phyloP scores from a whole-genome alignment of 2,329 filamentous ascomycete species.

The Trichoderma koningii region DNA sequence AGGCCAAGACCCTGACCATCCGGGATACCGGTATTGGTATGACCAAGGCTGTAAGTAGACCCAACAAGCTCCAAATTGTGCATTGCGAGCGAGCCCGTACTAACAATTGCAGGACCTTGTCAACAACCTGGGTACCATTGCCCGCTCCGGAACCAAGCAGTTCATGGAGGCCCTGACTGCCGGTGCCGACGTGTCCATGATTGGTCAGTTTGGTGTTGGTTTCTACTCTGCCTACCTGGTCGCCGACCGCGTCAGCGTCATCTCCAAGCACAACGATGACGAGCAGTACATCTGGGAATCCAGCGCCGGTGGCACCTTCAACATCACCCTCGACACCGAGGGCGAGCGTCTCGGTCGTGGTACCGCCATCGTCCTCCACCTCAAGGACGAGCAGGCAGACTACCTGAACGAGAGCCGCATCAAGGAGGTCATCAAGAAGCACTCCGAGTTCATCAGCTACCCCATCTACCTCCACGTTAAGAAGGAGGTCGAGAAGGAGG shows the following conservation, averaged over 20 bases:
- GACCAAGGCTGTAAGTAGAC: slow-evolving; percentile 91
- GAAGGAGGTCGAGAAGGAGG: slow-evolving; percentile 99
- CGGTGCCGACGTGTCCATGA: slow-evolving; percentile 99
- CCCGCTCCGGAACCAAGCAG: slow-evolving; percentile 98
- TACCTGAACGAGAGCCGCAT: slow-evolving; percentile 99
- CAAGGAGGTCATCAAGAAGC: slow-evolving; percentile 99
- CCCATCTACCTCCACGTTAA: slow-evolving; percentile 99
- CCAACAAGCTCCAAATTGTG: background rate
- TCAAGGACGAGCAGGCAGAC: slow-evolving; percentile 98
- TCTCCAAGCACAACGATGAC: slow-evolving; percentile 99
- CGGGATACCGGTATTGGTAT: slow-evolving; percentile 98
- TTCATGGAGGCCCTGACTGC: slow-evolving; percentile 99
- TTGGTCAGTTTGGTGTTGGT: slow-evolving; percentile 99
- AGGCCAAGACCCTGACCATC: slow-evolving; percentile 96
- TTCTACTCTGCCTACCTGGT: slow-evolving; percentile 99
- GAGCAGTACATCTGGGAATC: slow-evolving; percentile 99
- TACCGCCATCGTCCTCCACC: slow-evolving; percentile 96
- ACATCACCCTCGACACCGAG: slow-evolving; percentile 84
- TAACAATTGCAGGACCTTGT: slow-evolving; percentile 73
- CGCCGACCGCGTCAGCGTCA: slow-evolving; percentile 89
- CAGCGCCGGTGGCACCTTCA: slow-evolving; percentile 95
- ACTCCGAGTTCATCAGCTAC: slow-evolving; percentile 99
- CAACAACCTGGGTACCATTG: slow-evolving; percentile 99
- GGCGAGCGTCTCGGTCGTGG: slow-evolving; percentile 89
- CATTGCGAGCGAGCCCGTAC: background rate